phyloP scores from a whole-genome alignment of 2,329 filamentous ascomycete species.

The Aspergillaceae sp. region DNA sequence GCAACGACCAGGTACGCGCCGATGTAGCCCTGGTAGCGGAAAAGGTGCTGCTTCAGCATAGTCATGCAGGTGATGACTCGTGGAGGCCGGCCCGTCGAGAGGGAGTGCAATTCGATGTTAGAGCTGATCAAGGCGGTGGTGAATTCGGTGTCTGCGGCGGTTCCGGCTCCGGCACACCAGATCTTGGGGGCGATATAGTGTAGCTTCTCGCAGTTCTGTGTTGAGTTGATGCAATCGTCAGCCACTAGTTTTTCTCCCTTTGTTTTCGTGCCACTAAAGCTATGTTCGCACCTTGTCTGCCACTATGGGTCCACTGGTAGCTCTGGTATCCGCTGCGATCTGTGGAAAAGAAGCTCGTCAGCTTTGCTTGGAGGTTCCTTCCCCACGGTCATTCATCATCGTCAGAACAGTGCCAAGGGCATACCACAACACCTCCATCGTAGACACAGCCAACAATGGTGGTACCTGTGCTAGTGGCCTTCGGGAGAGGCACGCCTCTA shows the following conservation, averaged over 20 bases:
- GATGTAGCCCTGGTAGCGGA: constrained; percentile 95
- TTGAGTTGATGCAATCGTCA: neutral
- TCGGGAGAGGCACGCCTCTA: constrained; percentile 85
- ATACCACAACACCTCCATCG: constrained; percentile 87
- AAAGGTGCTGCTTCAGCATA: constrained; percentile 97
- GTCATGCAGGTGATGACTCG: constrained; percentile 99
- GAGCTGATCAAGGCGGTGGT: constrained; percentile 97
- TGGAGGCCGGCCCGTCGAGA: constrained; percentile 92
- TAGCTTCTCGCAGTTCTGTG: constrained; percentile 94
- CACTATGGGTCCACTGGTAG: constrained; percentile 93
- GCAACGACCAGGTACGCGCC: constrained; percentile 96
- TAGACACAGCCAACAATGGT: constrained; percentile 98
- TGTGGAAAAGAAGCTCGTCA: constrained; percentile 29
- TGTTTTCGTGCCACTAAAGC: neutral
- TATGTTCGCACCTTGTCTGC: constrained; percentile 69
- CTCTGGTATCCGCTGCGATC: constrained; percentile 97
- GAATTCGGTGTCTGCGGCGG: constrained; percentile 97
- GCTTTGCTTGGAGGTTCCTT: neutral
- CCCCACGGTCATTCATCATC: constrained; percentile 1
- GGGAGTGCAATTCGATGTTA: constrained; percentile 92
- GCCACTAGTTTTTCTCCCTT: neutral
- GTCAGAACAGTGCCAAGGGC: constrained; percentile 23
- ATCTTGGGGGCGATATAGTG: constrained; percentile 98
- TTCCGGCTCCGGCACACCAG: constrained; percentile 97
- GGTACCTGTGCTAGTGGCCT: constrained; percentile 96